phyloP scores from a whole-genome alignment of 768 basidiomycete genomes.

The Gymnopilus junonius region DNA sequence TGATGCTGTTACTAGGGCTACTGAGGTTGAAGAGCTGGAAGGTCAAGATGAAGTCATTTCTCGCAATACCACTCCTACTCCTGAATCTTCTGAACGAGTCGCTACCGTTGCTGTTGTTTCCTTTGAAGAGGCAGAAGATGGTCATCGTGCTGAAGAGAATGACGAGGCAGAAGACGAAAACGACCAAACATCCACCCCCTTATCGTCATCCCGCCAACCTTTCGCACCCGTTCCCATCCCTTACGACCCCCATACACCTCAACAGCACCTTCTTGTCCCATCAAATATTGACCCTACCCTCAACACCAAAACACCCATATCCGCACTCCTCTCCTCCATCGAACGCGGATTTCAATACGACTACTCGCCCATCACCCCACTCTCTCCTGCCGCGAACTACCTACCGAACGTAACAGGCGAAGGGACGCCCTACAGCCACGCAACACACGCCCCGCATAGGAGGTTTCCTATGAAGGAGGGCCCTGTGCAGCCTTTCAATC shows the following conservation, averaged over 20 bases:
- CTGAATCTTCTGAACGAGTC: neutral
- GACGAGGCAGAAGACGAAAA: neutral
- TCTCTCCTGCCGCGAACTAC: slow-evolving; percentile 50
- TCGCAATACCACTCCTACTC: neutral
- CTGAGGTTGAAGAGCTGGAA: neutral
- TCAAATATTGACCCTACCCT: slow-evolving; percentile 4
- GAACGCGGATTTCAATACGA: slow-evolving; percentile 64
- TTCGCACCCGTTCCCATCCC: neutral
- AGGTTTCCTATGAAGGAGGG: slow-evolving; percentile 11
- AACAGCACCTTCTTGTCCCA: slow-evolving; percentile 19
- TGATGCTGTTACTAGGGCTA: too few species aligned
- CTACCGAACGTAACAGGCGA: slow-evolving; percentile 23
- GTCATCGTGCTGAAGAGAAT: neutral
- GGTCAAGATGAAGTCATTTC: neutral
- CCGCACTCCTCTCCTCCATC: slow-evolving; percentile 63
- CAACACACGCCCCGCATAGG: slow-evolving; percentile 22
- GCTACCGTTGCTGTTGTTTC: too few species aligned
- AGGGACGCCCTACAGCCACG: slow-evolving; percentile 25
- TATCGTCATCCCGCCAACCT: neutral
- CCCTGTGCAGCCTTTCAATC: slow-evolving; percentile 30
- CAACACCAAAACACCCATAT: slow-evolving; percentile 62
- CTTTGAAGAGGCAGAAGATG: neutral
- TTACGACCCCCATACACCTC: slow-evolving; percentile 17
- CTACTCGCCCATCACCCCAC: slow-evolving; percentile 60
- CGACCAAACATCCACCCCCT: neutral